Evolutionary conservation across 2,329 filamentous ascomycete genomes (phyloP), one percentile per base, ranked within the genome.

Genomic region (Xylariaceae sp.): DNA sequence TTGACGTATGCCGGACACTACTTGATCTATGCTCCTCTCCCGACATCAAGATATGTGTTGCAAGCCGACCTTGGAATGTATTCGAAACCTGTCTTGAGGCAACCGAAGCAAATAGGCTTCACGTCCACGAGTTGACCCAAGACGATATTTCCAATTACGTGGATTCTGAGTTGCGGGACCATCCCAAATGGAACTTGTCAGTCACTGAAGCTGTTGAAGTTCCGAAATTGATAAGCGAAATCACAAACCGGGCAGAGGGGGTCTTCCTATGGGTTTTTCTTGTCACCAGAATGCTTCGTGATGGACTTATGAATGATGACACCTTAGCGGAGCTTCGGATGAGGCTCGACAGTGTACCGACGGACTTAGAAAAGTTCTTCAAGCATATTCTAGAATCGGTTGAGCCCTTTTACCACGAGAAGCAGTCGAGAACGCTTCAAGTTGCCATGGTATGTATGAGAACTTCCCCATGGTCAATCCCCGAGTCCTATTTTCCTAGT

Each of bases 41-140:
- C 21, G 23, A 44, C 24, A 21, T 44, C 6, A 44, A 44, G 29
- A 32, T 44, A 20, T 44, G 41, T 33, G 27, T 44, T 44, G 27
- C 41, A 23, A 44, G 41, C 29, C 41, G 41, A 9, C 29, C 41
- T 6, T 44, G 41, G 41, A 44, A 44, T 15, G n/a, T 42, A 13
- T 42, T 42, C 21, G 39, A 42, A 16, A 30, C 24, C 27, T 23
- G 27, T 10, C 13, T 44, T 11, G 29, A 20, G 2, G 27, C 23
- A 10, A 23, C 9, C n/a, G 41, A 27, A 3, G 27, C 10, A 15
- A 13, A 20, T 16, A 30, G 26, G 30, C 24, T 42, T 21, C 26
- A n/a, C 16, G 26, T 42, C 7, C 41, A 44, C 16, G 41, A 44
- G 8, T 20, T 32, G 21, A 32, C 41, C 1, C 10, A 15, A 6